Conservation (phyloP, 768 basidiomycete species). For the Amanita pallidorosea region DNA sequence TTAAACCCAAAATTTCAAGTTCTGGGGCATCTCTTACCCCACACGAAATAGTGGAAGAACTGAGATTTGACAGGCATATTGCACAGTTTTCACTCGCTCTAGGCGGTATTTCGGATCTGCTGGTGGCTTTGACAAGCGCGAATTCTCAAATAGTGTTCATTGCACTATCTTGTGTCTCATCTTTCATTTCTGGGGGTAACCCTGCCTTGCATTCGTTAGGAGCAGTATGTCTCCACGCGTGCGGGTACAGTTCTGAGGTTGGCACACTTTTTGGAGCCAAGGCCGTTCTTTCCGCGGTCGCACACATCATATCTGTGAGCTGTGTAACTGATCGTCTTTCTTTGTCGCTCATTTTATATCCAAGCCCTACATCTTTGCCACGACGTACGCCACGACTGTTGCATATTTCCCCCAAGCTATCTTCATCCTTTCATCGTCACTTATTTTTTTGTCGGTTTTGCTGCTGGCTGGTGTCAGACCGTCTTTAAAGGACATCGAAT, state of each 20-base stretch:
- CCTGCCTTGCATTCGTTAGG: conserved; percentile 63
- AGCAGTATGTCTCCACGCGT: conserved; percentile 55
- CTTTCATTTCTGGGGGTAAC: conserved; percentile 57
- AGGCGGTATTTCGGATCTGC: conserved; percentile 53
- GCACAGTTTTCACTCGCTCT: conserved; percentile 54
- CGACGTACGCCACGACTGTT: conserved; percentile 56
- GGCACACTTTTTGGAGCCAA: conserved; percentile 67
- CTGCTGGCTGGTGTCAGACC: conserved; percentile 29
- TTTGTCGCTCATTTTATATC: not conserved
- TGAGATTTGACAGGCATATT: conserved; percentile 60
- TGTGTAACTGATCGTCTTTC: not conserved
- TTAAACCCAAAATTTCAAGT: conserved; percentile 39
- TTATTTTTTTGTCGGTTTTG: conserved; percentile 40
- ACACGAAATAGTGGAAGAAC: conserved; percentile 43
- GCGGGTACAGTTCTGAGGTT: conserved; percentile 31
- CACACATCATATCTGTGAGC: conserved; percentile 49
- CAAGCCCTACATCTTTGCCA: conserved; percentile 60
- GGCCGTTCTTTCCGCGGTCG: conserved; percentile 54
- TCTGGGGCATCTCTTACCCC: conserved; percentile 13
- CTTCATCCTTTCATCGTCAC: conserved; percentile 46
- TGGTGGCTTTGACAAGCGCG: conserved; percentile 43
- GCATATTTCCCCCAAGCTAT: conserved; percentile 57
- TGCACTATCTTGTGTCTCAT: conserved; percentile 48
- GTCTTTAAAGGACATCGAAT: conserved; percentile 14
- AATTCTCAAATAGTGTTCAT: conserved; percentile 46